Percentiles rank a stretch among this genome's conserved stretches.
Evolutionary conservation across 345 rosid species (phyloP).

Genomic region (Ailanthus altissimus): DNA sequence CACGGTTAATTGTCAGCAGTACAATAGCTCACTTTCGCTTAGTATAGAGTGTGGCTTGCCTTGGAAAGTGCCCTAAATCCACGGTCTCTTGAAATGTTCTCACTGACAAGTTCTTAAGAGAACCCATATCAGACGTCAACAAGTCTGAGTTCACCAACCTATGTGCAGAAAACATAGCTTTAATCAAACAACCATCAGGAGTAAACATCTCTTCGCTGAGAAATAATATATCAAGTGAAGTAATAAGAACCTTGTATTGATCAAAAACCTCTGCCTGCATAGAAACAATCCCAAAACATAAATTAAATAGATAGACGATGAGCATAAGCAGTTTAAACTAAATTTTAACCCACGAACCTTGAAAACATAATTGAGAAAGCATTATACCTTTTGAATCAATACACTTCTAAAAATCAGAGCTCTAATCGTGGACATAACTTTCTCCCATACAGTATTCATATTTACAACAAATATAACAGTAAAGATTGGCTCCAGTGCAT

Average conservation of each 20-base stretch:
- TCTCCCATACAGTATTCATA: constrained; percentile 78
- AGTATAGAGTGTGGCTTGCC: constrained; percentile 85
- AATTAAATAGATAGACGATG: not conserved
- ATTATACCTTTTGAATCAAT: constrained; percentile 75
- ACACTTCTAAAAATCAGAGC: constrained; percentile 80
- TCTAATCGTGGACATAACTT: constrained; percentile 75
- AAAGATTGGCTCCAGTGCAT: constrained; percentile 76
- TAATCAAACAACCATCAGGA: not conserved
- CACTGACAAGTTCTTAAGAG: constrained; percentile 77
- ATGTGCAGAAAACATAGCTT: constrained; percentile 11
- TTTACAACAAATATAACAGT: constrained; percentile 78
- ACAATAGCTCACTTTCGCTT: constrained; percentile 59
- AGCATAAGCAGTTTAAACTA: not conserved
- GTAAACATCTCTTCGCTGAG: not conserved
- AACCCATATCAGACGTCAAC: constrained; percentile 89
- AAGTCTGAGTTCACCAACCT: constrained; percentile 92
- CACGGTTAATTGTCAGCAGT: constrained; percentile 33
- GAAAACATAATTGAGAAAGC: not conserved
- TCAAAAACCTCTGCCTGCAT: constrained; percentile 89
- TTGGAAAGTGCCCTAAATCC: constrained; percentile 97
- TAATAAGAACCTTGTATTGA: constrained; percentile 63
- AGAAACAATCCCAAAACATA: constrained; percentile 1
- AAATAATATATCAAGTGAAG: constrained; percentile 3
- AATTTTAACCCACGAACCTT: constrained; percentile 10
- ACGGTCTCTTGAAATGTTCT: constrained; percentile 93